Evolutionary conservation across 2,329 filamentous ascomycete genomes (phyloP).

Genomic region (Aspergillus sergii): DNA sequence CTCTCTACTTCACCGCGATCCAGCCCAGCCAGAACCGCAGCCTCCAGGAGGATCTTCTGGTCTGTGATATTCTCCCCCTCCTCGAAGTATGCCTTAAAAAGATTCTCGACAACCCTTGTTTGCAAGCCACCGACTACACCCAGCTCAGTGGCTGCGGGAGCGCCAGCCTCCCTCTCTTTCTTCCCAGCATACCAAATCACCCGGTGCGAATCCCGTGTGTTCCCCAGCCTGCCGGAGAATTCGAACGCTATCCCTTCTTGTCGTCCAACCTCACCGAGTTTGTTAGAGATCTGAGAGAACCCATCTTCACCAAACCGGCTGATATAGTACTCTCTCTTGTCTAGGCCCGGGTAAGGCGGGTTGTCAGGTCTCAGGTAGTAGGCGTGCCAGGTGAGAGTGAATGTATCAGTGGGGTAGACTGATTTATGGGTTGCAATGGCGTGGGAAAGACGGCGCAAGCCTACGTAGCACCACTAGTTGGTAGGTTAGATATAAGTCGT

Average conservation of each 20-base stretch:
- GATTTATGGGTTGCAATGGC: slow-evolving; percentile 70
- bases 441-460: slow-evolving; percentile 72
- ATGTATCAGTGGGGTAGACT: slow-evolving; percentile 68
- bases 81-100: slow-evolving; percentile 70
- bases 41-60: slow-evolving; percentile 53
- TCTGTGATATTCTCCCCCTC: slow-evolving; percentile 65
- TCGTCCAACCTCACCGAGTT: slow-evolving; percentile 61
- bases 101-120: slow-evolving; percentile 61
- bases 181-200: slow-evolving; percentile 69
- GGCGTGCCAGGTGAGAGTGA: slow-evolving; percentile 73
- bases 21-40: slow-evolving; percentile 59
- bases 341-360: slow-evolving; percentile 52
- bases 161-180: slow-evolving; percentile 38
- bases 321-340: slow-evolving; percentile 62
- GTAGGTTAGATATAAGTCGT: slow-evolving; percentile 13
- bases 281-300: slow-evolving; percentile 57
- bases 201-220: slow-evolving; percentile 78
- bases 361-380: slow-evolving; percentile 76
- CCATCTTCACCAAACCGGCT: slow-evolving; percentile 67
- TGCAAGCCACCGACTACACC: slow-evolving; percentile 52
- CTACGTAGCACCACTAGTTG: slow-evolving; percentile 69
- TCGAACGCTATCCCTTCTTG: slow-evolving; percentile 73
- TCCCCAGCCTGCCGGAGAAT: slow-evolving; percentile 71
- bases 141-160: slow-evolving; percentile 24
- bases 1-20: slow-evolving; percentile 54